Evolutionary conservation across 257 asterid genomes (phyloP), one percentile per base, ranked within the genome.

Genomic region (Verbena officinalis): DNA sequence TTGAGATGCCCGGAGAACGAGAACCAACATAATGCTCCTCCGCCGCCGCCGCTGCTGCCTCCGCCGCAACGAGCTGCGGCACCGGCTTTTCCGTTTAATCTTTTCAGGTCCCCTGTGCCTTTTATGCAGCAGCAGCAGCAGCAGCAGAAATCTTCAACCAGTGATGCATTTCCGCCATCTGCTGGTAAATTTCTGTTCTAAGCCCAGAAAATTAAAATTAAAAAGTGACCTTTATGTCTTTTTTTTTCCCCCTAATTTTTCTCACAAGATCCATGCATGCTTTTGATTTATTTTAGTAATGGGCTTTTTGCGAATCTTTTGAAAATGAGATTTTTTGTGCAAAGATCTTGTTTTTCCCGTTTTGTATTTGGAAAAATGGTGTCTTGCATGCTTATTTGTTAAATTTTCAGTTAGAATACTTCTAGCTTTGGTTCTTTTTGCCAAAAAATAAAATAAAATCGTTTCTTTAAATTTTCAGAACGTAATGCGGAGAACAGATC

Each of bases 61-160:
- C 9, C 77, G 24, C 34, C 51, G 46, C 33, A 27, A 27, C 33
- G 4, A 27, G 33, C 5, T 27, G 9, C 74, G 19, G 1, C 77
- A 2, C 1, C 81, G 1, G 64, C 81, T 57, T 86, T 86, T 17
- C 89, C 90, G 8, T 62, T 84, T 44, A 86, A 64, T 59, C 76
- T 87, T 10, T 73, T 78, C 77, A 66, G 74, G 59, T 69, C 89
- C 38, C 85, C 77, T 33, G 34, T 82, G 71, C 81, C 79, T 12
- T 76, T 78, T 73, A 34, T 69, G 83, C 84, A 76, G 24, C 62
- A 27, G 52, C 62, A 67, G 24, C 40, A 52, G 83, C 84, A 76
- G 24, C 62, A 27, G 52, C 62, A 67, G 24, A 45, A 52, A 31
- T 49, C 85, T 45, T 30, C 81, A 4, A 40, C 31, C 36, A 52